A percentile compares a stretch with the other conserved stretches of the same genome.
Conservation (phyloP, 495 filamentous ascomycete species). For the Neurospora sp. region DNA sequence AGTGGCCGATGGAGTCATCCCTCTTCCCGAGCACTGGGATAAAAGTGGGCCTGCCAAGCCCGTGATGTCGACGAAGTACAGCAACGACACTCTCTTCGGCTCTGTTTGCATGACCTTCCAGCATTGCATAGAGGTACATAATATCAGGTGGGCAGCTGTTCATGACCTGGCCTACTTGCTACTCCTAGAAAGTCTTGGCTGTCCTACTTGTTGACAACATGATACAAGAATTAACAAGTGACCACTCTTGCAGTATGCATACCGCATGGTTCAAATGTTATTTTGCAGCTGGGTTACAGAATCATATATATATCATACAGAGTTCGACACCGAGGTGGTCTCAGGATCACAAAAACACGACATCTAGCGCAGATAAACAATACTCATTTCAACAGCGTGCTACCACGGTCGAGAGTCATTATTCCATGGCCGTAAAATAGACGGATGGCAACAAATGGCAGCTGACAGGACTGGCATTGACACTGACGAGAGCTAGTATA, state of each 20-base stretch:
- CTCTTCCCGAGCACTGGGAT: neutral
- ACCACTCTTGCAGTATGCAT: neutral
- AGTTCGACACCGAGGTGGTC: neutral
- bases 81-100: neutral
- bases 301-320: neutral
- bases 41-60: neutral
- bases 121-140: neutral
- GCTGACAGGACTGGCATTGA: neutral
- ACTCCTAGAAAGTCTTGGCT: neutral
- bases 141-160: neutral
- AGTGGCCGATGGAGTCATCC: neutral
- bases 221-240: neutral
- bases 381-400: neutral
- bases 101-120: neutral
- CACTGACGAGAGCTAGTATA: neutral
- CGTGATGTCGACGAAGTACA: neutral
- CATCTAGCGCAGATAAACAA: neutral
- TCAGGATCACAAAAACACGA: neutral
- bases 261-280: neutral
- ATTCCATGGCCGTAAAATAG: neutral
- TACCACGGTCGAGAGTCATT: neutral
- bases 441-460: neutral
- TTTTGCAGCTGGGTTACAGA: neutral
- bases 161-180: neutral
- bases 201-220: neutral